Conservation (phyloP, 2,329 filamentous ascomycete genomes). For the Fusarium globosum region DNA sequence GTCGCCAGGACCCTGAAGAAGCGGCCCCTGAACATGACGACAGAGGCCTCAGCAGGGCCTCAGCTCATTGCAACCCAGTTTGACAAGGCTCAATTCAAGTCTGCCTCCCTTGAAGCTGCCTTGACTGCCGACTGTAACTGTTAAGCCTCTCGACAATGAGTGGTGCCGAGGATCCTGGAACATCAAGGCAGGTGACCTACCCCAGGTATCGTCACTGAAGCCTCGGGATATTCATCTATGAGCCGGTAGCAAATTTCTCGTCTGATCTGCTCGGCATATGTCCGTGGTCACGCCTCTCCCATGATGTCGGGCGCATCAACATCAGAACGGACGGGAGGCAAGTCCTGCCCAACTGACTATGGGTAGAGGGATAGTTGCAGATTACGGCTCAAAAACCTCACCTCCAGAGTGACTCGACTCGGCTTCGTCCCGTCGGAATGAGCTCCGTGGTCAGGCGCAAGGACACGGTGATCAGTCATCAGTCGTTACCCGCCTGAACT, state of each 20-base stretch:
- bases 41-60: constrained; percentile 36
- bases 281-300: constrained; percentile 40
- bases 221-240: constrained; percentile 31
- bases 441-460: constrained; percentile 40
- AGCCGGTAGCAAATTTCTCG: constrained; percentile 30
- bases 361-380: constrained; percentile 18
- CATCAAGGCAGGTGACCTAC: constrained; percentile 35
- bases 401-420: constrained; percentile 24
- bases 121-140: constrained; percentile 8
- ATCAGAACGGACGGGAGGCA: constrained; percentile 24
- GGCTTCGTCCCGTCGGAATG: constrained; percentile 32
- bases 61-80: constrained; percentile 13
- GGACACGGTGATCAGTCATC: constrained; percentile 35
- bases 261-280: constrained; percentile 42
- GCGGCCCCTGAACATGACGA: constrained; percentile 40
- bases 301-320: constrained; percentile 35
- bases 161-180: constrained; percentile 24
- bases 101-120: constrained; percentile 7
- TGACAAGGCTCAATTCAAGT: constrained; percentile 33
- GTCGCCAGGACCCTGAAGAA: constrained; percentile 37
- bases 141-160: constrained; percentile 10
- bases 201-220: constrained; percentile 37
- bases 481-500: constrained; percentile 38
- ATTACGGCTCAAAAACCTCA: constrained; percentile 10
- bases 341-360: constrained; percentile 20